Evolutionary conservation across 2,329 filamentous ascomycete species (phyloP).

Genomic region (Cadophora sp.): DNA sequence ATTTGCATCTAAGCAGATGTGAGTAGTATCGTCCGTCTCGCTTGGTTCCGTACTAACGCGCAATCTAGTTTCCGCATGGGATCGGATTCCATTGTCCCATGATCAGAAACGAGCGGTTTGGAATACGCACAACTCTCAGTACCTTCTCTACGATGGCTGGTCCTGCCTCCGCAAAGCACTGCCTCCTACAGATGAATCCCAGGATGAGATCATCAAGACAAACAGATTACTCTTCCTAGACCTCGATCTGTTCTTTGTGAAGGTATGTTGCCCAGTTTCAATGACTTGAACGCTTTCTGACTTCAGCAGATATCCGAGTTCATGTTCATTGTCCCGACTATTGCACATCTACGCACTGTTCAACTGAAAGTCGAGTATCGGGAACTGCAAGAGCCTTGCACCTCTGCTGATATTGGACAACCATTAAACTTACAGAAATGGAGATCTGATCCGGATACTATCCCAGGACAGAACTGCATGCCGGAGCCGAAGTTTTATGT

Average conservation of each 20-base stretch:
- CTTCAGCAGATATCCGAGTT: conserved; percentile 63
- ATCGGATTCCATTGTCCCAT: conserved; percentile 58
- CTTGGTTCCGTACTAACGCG: conserved; percentile 23
- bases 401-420: conserved; percentile 26
- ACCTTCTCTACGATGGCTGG: conserved; percentile 59
- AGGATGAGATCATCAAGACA: conserved; percentile 31
- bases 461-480: conserved; percentile 59
- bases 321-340: conserved; percentile 62
- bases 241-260: conserved; percentile 71
- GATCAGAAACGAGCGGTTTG: conserved; percentile 66
- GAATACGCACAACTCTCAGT: conserved; percentile 63
- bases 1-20: conserved; percentile 66
- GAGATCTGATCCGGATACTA: conserved; percentile 63
- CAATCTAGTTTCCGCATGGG: conserved; percentile 62
- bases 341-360: conserved; percentile 63
- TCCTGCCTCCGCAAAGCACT: conserved; percentile 62
- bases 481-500: conserved; percentile 65
- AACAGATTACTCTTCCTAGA: conserved; percentile 51
- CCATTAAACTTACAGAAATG: conserved; percentile 53
- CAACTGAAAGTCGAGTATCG: conserved; percentile 64
- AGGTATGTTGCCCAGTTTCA: conserved; percentile 52
- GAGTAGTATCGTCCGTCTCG: conserved; percentile 46
- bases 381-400: conserved; percentile 48
- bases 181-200: conserved; percentile 44
- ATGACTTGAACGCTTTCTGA: conserved; percentile 21